Conservation (phyloP, 2,329 filamentous ascomycete genomes). For the Epichloe uncinata region DNA sequence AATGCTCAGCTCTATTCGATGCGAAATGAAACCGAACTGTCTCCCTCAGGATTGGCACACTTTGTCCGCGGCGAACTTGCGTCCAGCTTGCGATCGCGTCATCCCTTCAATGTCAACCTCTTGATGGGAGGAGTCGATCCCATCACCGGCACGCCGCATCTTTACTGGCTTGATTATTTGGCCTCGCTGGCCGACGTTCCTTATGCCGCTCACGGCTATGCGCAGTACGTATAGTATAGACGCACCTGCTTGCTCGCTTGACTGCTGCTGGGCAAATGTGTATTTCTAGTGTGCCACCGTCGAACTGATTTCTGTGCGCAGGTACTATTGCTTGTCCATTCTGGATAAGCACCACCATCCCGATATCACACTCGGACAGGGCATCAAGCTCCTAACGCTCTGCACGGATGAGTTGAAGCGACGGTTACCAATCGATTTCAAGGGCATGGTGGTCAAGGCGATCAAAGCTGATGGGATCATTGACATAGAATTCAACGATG, state of each 20-base stretch:
- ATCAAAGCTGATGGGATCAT: conserved; percentile 87
- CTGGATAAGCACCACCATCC: conserved; percentile 98
- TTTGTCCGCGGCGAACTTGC: conserved; percentile 94
- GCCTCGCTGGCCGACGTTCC: conserved; percentile 77
- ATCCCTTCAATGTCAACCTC: conserved; percentile 94
- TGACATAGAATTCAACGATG: conserved; percentile 76
- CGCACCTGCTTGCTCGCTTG: neutral
- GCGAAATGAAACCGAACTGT: conserved; percentile 90
- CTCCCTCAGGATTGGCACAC: conserved; percentile 75
- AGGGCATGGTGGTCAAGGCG: conserved; percentile 88
- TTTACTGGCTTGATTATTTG: conserved; percentile 98
- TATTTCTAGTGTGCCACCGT: neutral
- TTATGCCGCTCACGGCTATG: conserved; percentile 95
- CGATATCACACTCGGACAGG: conserved; percentile 77
- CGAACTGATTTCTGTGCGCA: conserved; percentile 17
- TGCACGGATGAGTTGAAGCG: conserved; percentile 96
- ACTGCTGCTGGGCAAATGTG: neutral
- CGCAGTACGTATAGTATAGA: conserved; percentile 51
- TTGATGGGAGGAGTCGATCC: conserved; percentile 87
- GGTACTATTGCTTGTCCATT: conserved; percentile 95
- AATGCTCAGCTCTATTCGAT: conserved; percentile 97
- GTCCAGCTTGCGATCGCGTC: conserved; percentile 75
- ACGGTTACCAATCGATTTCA: conserved; percentile 95
- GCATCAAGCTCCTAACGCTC: conserved; percentile 83
- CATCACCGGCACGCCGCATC: conserved; percentile 76